These are phyloP conservation scores for Sugiyamaella qingdaonensis DNA, from an alignment of 805 yeast species.

Conservation along the genomic window DNA sequence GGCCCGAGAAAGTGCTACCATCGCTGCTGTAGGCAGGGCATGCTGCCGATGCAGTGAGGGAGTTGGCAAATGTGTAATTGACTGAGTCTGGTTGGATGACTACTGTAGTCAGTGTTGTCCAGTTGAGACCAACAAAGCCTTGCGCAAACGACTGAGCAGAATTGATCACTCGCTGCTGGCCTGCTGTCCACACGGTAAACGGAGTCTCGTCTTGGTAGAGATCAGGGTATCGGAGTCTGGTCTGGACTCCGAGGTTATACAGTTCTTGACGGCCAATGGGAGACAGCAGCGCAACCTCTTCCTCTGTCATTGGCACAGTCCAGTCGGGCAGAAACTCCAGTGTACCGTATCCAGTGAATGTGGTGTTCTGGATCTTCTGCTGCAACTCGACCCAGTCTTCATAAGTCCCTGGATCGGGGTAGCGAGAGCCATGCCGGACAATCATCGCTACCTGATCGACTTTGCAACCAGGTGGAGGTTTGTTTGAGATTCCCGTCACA, in stretches of 20 bases:
- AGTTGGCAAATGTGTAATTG: conserved; percentile 2
- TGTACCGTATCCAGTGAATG: not conserved
- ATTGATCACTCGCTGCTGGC: conserved; percentile 15
- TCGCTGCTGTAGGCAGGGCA: conserved; percentile 2
- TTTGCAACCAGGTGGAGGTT: not conserved
- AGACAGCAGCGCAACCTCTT: not conserved
- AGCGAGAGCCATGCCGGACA: not conserved
- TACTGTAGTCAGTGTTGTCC: conserved; percentile 1
- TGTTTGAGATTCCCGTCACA: conserved; percentile 1
- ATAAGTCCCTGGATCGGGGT: not conserved
- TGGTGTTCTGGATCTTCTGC: not conserved
- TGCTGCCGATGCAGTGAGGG: not conserved
- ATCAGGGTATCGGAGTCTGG: not conserved
- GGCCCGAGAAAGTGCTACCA: not conserved
- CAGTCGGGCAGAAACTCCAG: conserved; percentile 17
- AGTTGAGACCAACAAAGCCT: conserved; percentile 28
- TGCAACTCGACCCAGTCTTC: not conserved
- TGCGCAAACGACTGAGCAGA: conserved; percentile 29
- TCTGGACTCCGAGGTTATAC: not conserved
- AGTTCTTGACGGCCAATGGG: conserved; percentile 1
- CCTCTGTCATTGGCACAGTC: conserved; percentile 5
- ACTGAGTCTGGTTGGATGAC: not conserved
- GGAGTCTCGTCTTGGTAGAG: conserved; percentile 1
- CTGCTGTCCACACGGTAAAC: not conserved
- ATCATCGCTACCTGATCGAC: conserved; percentile 1